These are phyloP conservation scores for Scenedesmus sp. DNA, from an alignment of 163 green algal genomes.

Conservation along the genomic window DNA sequence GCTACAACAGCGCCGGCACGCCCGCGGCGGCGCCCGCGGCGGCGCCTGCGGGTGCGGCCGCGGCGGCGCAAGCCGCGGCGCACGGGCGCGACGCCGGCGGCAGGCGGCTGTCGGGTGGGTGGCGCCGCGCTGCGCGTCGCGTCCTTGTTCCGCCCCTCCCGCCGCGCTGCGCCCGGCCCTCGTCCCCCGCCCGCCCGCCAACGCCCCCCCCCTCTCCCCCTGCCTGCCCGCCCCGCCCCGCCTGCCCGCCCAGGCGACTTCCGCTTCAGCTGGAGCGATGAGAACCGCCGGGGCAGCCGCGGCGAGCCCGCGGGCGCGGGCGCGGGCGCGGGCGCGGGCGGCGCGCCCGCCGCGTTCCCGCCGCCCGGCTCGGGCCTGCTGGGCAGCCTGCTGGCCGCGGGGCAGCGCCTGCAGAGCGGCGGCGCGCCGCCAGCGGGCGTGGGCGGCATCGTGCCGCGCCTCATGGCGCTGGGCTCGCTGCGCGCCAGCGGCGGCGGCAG, in stretches of 20 bases:
- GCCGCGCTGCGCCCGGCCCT: neutral
- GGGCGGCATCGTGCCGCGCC: no score
- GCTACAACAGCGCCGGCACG: slow-evolving; percentile 23
- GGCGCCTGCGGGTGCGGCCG: neutral
- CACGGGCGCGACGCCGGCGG: neutral
- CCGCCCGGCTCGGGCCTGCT: neutral
- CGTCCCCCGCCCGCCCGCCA: no score
- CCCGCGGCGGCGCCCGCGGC: neutral
- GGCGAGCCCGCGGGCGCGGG: slow-evolving; percentile 14
- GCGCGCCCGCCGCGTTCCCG: neutral
- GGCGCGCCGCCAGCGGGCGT: neutral
- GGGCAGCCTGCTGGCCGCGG: neutral
- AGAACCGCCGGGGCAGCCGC: slow-evolving; percentile 33
- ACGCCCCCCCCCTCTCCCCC: neutral
- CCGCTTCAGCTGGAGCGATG: slow-evolving; percentile 32
- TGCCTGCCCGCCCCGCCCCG: neutral
- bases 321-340: slow-evolving; percentile 8
- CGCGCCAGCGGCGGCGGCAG: neutral
- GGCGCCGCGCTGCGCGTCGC: neutral
- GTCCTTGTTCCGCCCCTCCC: neutral
- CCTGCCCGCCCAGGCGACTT: slow-evolving; percentile 15
- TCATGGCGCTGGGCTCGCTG: no score
- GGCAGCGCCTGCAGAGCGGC: neutral
- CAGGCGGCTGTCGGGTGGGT: neutral
- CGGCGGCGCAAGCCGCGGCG: neutral